A percentile compares a stretch with the other conserved stretches of the same genome.
Conservation (phyloP, 2,329 filamentous ascomycete species). For the Cladosporium sp. region DNA sequence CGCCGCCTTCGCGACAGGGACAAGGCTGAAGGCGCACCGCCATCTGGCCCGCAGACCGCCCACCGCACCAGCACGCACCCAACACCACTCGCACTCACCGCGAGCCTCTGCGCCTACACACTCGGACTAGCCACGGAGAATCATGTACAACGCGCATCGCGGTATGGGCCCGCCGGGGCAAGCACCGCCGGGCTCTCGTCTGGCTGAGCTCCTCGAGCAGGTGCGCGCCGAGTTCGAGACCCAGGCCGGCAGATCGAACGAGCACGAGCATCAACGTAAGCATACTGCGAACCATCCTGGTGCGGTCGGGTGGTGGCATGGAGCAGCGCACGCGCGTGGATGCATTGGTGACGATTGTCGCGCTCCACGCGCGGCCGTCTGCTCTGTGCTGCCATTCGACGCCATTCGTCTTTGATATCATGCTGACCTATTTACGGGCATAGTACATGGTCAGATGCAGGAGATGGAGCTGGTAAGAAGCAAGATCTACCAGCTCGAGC, state of each 20-base stretch:
- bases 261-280: conserved; percentile 85
- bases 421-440: conserved; percentile 18
- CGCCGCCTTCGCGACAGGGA: background rate
- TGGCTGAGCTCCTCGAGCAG: conserved; percentile 88
- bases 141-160: conserved; percentile 84
- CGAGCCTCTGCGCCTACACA: background rate
- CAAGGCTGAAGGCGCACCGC: conserved; percentile 13
- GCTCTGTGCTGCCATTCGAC: background rate
- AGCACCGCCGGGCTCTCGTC: conserved; percentile 66
- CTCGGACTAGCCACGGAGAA: conserved; percentile 4
- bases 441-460: conserved; percentile 85
- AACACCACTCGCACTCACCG: background rate
- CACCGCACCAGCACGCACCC: background rate
- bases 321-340: background rate
- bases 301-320: background rate
- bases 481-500: conserved; percentile 91
- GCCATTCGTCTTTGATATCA: background rate
- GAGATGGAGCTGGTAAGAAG: conserved; percentile 93
- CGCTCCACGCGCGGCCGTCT: background rate
- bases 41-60: background rate
- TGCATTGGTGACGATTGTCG: background rate
- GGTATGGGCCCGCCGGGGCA: conserved; percentile 60
- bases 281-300: conserved; percentile 5
- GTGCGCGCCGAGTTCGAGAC: conserved; percentile 87
- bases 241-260: conserved; percentile 67